These are phyloP conservation scores for Phialophora verrucosa DNA, from an alignment of 2,329 filamentous ascomycete species.

Conservation along the genomic window DNA sequence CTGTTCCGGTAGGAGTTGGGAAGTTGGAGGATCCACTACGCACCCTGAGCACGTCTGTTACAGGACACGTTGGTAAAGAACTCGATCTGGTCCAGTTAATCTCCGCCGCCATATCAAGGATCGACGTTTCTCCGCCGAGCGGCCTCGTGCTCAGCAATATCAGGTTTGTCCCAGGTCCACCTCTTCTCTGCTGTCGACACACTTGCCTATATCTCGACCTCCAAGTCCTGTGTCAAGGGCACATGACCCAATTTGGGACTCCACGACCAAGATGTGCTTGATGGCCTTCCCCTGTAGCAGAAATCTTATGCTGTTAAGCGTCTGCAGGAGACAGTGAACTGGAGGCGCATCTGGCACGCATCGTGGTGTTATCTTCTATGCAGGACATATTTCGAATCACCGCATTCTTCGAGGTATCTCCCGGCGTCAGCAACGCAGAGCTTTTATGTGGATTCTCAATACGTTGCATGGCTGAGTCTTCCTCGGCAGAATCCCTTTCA, in stretches of 20 bases:
- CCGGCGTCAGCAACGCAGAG: neutral
- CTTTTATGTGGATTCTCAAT: neutral
- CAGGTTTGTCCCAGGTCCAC: neutral
- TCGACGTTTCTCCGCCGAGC: too few species aligned
- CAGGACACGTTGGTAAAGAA: neutral
- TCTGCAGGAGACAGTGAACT: neutral
- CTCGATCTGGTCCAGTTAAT: neutral
- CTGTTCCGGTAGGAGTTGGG: slow-evolving; percentile 6
- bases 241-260: neutral
- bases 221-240: neutral
- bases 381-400: neutral
- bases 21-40: neutral
- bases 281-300: neutral
- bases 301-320: neutral
- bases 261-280: slow-evolving; percentile 1
- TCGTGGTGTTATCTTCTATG: neutral
- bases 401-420: neutral
- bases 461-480: neutral
- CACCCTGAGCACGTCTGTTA: neutral
- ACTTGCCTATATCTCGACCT: neutral
- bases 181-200: slow-evolving; percentile 4
- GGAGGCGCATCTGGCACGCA: neutral
- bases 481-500: neutral
- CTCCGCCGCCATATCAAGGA: neutral
- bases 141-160: neutral